phyloP scores from a whole-genome alignment of 306 rosid species.

The Spatholobus suberectus region DNA sequence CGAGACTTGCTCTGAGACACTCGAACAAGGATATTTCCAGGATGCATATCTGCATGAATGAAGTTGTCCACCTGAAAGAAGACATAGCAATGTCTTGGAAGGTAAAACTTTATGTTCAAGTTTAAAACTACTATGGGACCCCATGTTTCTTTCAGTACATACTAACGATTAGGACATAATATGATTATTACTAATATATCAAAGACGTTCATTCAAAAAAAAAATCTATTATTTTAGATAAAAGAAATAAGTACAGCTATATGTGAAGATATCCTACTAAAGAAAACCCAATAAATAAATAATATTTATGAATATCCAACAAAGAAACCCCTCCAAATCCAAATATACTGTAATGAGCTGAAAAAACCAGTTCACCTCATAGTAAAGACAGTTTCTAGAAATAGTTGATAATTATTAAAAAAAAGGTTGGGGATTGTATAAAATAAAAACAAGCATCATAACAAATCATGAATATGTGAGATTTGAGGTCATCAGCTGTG shows the following conservation, averaged over 20 bases:
- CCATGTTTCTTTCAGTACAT: background rate
- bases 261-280: background rate
- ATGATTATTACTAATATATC: background rate
- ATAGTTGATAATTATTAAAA: background rate
- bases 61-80: conserved; percentile 98
- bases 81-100: conserved; percentile 43
- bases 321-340: conserved; percentile 26
- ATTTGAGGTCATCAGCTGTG: background rate
- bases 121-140: conserved; percentile 21
- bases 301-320: background rate
- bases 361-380: background rate
- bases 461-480: conserved; percentile 5
- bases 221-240: background rate
- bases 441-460: background rate
- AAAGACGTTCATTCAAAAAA: background rate
- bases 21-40: conserved; percentile 99
- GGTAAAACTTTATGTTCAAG: conserved; percentile 42
- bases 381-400: background rate
- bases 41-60: conserved; percentile 99
- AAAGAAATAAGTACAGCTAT: conserved; percentile 6
- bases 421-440: background rate
- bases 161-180: conserved; percentile 7
- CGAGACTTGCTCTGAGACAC: conserved; percentile 67
- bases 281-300: conserved; percentile 10
- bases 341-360: background rate